phyloP scores from a whole-genome alignment of 2,329 filamentous ascomycete species.

The Neoarthrinium moseri region DNA sequence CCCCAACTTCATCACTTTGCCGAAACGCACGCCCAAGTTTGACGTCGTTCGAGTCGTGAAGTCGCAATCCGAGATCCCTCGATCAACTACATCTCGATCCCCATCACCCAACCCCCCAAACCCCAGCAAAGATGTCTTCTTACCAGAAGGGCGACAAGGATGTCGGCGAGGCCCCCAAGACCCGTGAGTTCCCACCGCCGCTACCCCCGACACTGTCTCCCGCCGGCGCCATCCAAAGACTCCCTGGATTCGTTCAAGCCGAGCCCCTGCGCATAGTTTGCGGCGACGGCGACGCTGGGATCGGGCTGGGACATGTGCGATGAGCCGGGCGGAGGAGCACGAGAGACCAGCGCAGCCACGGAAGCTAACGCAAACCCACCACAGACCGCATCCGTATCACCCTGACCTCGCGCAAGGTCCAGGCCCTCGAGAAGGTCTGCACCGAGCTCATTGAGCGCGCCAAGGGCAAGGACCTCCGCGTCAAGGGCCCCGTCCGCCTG shows the following conservation, averaged over 20 bases:
- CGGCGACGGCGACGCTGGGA: no score
- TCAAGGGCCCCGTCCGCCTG: conserved; percentile 91
- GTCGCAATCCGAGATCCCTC: conserved; percentile 29
- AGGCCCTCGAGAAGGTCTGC: conserved; percentile 97
- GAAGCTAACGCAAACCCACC: no score
- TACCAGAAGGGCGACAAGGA: conserved; percentile 98
- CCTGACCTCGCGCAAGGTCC: conserved; percentile 91
- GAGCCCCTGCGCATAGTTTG: no score
- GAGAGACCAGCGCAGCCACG: no score
- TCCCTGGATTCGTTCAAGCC: no score
- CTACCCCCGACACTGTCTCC: no score
- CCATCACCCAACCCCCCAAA: conserved; percentile 20
- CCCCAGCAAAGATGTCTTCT: conserved; percentile 66
- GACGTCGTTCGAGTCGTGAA: conserved; percentile 77
- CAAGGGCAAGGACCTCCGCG: conserved; percentile 96
- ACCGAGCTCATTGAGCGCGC: conserved; percentile 97
- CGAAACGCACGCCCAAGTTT: conserved; percentile 49
- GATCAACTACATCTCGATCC: conserved; percentile 7
- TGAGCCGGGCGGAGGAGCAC: no score
- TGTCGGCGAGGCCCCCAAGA: conserved; percentile 71
- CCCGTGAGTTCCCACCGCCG: no score
- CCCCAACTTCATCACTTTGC: conserved; percentile 74
- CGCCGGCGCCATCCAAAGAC: no score
- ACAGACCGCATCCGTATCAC: conserved; percentile 78
- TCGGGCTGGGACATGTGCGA: no score